A percentile compares a stretch with the other conserved stretches of the same genome.
phyloP scores from a whole-genome alignment of 768 basidiomycete species.

The Tubosaeta sp. region DNA sequence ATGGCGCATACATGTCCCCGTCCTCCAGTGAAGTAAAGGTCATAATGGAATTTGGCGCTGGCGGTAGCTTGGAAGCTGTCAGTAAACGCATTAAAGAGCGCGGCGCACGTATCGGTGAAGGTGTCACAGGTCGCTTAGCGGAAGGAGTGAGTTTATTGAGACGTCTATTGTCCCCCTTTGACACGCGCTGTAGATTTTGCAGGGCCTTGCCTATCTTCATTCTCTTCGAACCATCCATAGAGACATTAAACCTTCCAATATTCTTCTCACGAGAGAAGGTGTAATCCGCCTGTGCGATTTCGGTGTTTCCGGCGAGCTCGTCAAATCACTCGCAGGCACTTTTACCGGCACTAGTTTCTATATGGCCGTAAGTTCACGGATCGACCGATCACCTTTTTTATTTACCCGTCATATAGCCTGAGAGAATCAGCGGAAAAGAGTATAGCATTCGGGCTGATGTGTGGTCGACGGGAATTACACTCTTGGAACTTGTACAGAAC shows the following conservation, averaged over 20 bases:
- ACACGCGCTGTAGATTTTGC: slow-evolving; percentile 55
- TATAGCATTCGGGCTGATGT: slow-evolving; percentile 97
- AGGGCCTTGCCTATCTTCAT: slow-evolving; percentile 93
- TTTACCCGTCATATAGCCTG: slow-evolving; percentile 54
- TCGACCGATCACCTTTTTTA: not conserved
- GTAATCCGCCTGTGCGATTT: slow-evolving; percentile 93
- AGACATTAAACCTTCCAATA: slow-evolving; percentile 92
- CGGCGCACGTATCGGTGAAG: slow-evolving; percentile 77
- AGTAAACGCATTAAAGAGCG: slow-evolving; percentile 79
- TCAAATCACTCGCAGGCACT: slow-evolving; percentile 87
- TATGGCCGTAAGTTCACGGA: slow-evolving; percentile 79
- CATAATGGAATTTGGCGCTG: slow-evolving; percentile 87
- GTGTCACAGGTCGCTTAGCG: slow-evolving; percentile 86
- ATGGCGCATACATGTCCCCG: slow-evolving; percentile 87
- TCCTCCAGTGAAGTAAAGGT: slow-evolving; percentile 92
- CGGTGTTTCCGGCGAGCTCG: slow-evolving; percentile 94
- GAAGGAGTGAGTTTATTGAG: slow-evolving; percentile 66
- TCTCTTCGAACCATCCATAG: slow-evolving; percentile 90
- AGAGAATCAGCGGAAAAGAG: slow-evolving; percentile 86
- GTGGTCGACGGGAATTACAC: slow-evolving; percentile 94
- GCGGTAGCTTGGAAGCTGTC: slow-evolving; percentile 85
- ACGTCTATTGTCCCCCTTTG: not conserved
- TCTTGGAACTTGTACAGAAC: slow-evolving; percentile 91
- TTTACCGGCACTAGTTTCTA: slow-evolving; percentile 98
- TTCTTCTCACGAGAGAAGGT: slow-evolving; percentile 85